Percentiles rank a stretch among this genome's conserved stretches.
Conservation (phyloP, 2,329 filamentous ascomycete species). For the Tricladium varicosporioides region DNA sequence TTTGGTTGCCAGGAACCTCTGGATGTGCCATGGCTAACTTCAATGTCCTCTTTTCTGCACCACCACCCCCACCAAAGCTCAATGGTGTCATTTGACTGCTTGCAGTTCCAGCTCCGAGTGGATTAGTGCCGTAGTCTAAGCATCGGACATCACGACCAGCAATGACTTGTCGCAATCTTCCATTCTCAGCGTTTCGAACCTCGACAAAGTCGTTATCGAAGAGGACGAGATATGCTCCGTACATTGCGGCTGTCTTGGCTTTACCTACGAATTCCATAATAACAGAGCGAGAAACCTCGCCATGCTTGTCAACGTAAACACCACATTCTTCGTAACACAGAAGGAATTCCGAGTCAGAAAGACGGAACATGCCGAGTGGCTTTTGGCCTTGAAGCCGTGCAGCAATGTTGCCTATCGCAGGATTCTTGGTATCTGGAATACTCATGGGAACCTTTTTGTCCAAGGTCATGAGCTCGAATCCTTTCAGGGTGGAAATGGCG, state of each 20-base stretch:
- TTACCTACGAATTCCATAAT: slow-evolving; percentile 99
- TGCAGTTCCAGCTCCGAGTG: slow-evolving; percentile 50
- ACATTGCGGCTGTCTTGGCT: slow-evolving; percentile 83
- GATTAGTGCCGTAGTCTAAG: slow-evolving; percentile 74
- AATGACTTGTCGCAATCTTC: slow-evolving; percentile 89
- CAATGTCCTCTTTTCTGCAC: slow-evolving; percentile 64
- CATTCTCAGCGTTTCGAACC: slow-evolving; percentile 94
- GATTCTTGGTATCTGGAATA: slow-evolving; percentile 79
- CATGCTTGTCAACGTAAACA: slow-evolving; percentile 97
- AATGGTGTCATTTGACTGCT: slow-evolving; percentile 21
- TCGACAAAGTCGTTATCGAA: slow-evolving; percentile 98
- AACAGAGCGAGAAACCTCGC: slow-evolving; percentile 87
- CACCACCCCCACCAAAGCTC: slow-evolving; percentile 34
- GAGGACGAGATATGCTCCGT: slow-evolving; percentile 85
- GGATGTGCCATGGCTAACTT: slow-evolving; percentile 97
- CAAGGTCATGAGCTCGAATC: slow-evolving; percentile 92
- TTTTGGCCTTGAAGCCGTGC: slow-evolving; percentile 77
- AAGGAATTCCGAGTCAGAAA: slow-evolving; percentile 89
- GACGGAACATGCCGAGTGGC: slow-evolving; percentile 93
- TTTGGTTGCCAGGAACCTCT: slow-evolving; percentile 76
- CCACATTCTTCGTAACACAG: slow-evolving; percentile 94
- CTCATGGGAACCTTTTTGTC: slow-evolving; percentile 97
- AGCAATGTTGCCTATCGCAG: slow-evolving; percentile 81
- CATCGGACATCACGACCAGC: slow-evolving; percentile 86
- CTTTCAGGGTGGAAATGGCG: slow-evolving; percentile 85